Base-by-base conservation (phyloP, 805 yeast genomes). In the Ogataea paraovalis region DNA sequence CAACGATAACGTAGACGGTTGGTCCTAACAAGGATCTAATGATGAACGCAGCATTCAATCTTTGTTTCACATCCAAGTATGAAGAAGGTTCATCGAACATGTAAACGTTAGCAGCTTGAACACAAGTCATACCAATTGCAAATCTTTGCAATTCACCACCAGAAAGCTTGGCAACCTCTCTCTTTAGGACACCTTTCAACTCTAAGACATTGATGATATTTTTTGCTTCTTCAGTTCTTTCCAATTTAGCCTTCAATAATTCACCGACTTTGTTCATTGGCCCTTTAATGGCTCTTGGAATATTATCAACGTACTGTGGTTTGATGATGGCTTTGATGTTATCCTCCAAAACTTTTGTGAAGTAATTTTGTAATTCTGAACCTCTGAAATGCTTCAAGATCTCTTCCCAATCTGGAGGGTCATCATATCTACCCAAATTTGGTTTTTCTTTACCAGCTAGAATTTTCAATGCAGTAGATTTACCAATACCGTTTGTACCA, bases 81-180 rank as follows among this genome's bases (percentile, higher is more conserved):
- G 99, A 94, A 18, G 98, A 91, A 41, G 99, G 99, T 75, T 94
- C 99, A 73, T 94, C 99, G 70, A 94, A 94, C 99, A 94, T 94
- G 73, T 94, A 94, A 40, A 94, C 98, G 59, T 89, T 87, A 48
- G 98, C 98, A 28, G 74, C 75, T 72, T 92, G 98, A 41, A 91
- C 90, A 76, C 96, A 88, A 14, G 98, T 87, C 90, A 94, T 85
- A 60, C 94, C 99, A 66, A 94, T 85, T 42, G 99, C 98, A 66
- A 94, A 94, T 75, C 99, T 84, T 75, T 94, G 99, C 67, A 94
- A 78, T 73, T 94, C 99, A 70, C 99, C 99, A 83, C 99, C 99
- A 41, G 97, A 89, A 55, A 94, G 78, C 60, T 88, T 86, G 44
- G 79, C 76, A 42, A 94, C 87, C 55, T 94, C 99, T 79, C 99